Evolutionary conservation across 1,139 yeast genomes (phyloP).

Genomic region (Lodderomyces pseudojiufengensis): DNA sequence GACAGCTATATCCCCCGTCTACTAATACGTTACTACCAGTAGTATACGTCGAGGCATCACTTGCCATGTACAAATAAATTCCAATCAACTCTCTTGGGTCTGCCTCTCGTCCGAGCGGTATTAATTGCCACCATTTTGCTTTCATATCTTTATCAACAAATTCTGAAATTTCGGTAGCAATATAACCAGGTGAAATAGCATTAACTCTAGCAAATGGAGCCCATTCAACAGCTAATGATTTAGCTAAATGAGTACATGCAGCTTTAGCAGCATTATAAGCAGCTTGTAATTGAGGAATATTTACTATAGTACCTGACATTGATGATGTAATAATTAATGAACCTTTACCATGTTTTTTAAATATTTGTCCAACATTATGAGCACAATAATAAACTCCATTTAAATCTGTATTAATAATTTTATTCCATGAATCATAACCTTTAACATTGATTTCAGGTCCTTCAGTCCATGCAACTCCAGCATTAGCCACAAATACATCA

Average conservation of each 20-base stretch:
- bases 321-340: slow-evolving; percentile 77
- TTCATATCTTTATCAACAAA: slow-evolving; percentile 33
- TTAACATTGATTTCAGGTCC: slow-evolving; percentile 64
- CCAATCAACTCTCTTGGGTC: slow-evolving; percentile 80
- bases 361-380: slow-evolving; percentile 63
- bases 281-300: slow-evolving; percentile 80
- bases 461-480: slow-evolving; percentile 84
- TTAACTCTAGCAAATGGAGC: slow-evolving; percentile 75
- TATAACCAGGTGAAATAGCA: slow-evolving; percentile 79
- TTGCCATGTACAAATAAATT: slow-evolving; percentile 73
- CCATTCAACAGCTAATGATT: slow-evolving; percentile 83
- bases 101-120: slow-evolving; percentile 79
- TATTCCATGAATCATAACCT: slow-evolving; percentile 48
- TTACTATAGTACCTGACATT: slow-evolving; percentile 82
- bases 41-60: slow-evolving; percentile 76
- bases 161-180: slow-evolving; percentile 51
- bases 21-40: slow-evolving; percentile 82
- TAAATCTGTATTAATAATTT: slow-evolving; percentile 66
- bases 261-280: slow-evolving; percentile 87
- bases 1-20: slow-evolving; percentile 76
- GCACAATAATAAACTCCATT: slow-evolving; percentile 78
- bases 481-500: slow-evolving; percentile 86
- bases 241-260: slow-evolving; percentile 75
- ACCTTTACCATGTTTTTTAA: slow-evolving; percentile 65
- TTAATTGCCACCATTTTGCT: slow-evolving; percentile 42